These are phyloP conservation scores for Chaetomiaceae sp. DNA, from an alignment of 2,329 filamentous ascomycete genomes.

Conservation along the genomic window DNA sequence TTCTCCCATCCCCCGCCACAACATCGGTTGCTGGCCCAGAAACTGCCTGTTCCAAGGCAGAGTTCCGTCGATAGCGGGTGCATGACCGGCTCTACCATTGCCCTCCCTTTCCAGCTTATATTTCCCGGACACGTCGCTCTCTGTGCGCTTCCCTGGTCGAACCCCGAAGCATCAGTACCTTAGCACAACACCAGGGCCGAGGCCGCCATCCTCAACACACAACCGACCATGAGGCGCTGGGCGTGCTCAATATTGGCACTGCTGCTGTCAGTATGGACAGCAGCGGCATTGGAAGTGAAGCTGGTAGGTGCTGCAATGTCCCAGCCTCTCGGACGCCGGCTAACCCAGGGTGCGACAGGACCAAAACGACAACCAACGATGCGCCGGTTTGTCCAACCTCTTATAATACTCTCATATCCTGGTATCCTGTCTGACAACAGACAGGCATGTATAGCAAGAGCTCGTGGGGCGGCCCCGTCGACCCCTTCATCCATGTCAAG, in stretches of 20 bases:
- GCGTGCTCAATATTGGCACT: conserved; percentile 46
- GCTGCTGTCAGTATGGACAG: conserved; percentile 52
- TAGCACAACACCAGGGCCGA: neutral
- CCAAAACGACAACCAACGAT: conserved; percentile 74
- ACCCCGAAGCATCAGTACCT: neutral
- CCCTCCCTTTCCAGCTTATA: neutral
- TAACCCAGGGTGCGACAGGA: conserved; percentile 48
- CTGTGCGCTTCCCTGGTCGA: neutral
- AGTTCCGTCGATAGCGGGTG: neutral
- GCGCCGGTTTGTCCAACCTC: conserved; percentile 48
- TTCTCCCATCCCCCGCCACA: neutral
- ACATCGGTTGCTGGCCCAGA: neutral
- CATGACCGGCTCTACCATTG: conserved; percentile 4
- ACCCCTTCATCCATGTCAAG: conserved; percentile 84
- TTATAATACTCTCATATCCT: neutral
- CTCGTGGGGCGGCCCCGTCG: conserved; percentile 80
- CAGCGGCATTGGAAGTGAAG: conserved; percentile 53
- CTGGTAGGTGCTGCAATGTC: conserved; percentile 43
- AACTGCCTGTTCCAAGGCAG: neutral
- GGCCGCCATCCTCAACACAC: conserved; percentile 6
- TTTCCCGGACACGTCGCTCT: conserved; percentile 5
- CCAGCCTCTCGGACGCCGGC: neutral
- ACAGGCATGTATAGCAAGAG: conserved; percentile 88
- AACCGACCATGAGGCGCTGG: conserved; percentile 50
- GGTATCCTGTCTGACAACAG: conserved; percentile 20